These are phyloP conservation scores for Cornus kousa DNA, from an alignment of 148 eudicot genomes.

Conservation along the genomic window DNA sequence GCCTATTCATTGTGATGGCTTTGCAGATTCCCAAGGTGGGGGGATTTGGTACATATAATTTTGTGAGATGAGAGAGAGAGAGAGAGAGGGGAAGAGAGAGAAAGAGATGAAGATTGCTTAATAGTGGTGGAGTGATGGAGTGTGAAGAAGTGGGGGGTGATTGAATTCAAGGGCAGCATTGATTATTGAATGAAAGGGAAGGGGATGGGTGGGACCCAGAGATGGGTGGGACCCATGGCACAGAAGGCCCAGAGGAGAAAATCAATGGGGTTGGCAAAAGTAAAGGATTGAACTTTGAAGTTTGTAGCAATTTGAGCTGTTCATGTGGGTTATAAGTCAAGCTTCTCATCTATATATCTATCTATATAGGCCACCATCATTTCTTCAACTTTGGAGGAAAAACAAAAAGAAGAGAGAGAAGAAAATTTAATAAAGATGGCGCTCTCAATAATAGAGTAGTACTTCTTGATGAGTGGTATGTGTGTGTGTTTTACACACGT, in stretches of 20 bases:
- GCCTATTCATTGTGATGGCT: slow-evolving; percentile 43
- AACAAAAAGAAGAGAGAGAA: background rate
- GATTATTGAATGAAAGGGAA: slow-evolving; percentile 27
- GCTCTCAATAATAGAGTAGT: background rate
- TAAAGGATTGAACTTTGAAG: slow-evolving; percentile 23
- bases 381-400: background rate
- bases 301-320: slow-evolving; percentile 32
- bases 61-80: slow-evolving; percentile 19
- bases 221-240: slow-evolving; percentile 27
- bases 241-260: slow-evolving; percentile 7
- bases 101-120: slow-evolving; percentile 1
- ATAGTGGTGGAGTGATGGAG: slow-evolving; percentile 41
- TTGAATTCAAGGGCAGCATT: slow-evolving; percentile 38
- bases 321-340: slow-evolving; percentile 16
- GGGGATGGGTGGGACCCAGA: background rate
- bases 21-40: slow-evolving; percentile 74
- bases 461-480: slow-evolving; percentile 1
- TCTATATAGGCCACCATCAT: slow-evolving; percentile 16
- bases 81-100: background rate
- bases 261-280: slow-evolving; percentile 39
- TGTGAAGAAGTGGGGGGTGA: slow-evolving; percentile 31
- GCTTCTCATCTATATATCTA: slow-evolving; percentile 2
- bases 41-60: slow-evolving; percentile 53
- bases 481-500: slow-evolving; percentile 22
- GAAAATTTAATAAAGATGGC: background rate